Evolutionary conservation across 345 rosid genomes (phyloP).

Genomic region (Eucalyptus cladocalyx): DNA sequence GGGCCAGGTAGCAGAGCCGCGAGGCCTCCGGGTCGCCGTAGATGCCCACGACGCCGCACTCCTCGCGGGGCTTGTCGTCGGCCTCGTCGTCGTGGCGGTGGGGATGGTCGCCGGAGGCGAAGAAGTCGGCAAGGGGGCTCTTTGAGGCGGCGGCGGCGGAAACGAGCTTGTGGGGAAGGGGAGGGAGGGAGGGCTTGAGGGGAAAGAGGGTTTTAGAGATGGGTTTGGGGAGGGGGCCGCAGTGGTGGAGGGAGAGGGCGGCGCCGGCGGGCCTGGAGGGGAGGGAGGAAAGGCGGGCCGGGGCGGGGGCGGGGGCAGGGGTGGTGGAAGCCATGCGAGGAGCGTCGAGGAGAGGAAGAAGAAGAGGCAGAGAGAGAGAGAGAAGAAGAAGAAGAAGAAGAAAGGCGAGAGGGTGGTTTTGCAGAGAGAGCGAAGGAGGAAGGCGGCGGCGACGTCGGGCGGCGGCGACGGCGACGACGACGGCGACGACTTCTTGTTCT

Average conservation of each 20-base stretch:
- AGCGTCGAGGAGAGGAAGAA: neutral
- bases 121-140: conserved; percentile 23
- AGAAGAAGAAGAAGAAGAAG: neutral
- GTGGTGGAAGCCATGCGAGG: neutral
- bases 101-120: neutral
- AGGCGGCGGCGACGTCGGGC: rapidly evolving
- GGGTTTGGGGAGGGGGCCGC: conserved; percentile 20
- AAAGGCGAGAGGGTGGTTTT: neutral
- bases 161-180: conserved; percentile 3
- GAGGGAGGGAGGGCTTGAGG: neutral
- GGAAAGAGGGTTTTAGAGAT: conserved; percentile 22
- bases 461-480: neutral
- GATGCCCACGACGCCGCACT: conserved; percentile 97
- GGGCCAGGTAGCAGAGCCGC: conserved; percentile 83
- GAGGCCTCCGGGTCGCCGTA: conserved; percentile 91
- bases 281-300: neutral
- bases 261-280: neutral
- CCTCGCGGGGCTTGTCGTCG: conserved; percentile 86
- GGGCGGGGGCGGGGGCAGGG: neutral
- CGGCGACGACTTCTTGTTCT: too few species aligned
- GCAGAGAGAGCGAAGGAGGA: neutral
- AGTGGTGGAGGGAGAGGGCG: conserved; percentile 12
- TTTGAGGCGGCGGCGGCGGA: conserved; percentile 16
- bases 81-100: neutral
- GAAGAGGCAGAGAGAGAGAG: neutral